Base-by-base conservation (phyloP, 306 rosid genomes). In the Dalbergia cochinchinensis region DNA sequence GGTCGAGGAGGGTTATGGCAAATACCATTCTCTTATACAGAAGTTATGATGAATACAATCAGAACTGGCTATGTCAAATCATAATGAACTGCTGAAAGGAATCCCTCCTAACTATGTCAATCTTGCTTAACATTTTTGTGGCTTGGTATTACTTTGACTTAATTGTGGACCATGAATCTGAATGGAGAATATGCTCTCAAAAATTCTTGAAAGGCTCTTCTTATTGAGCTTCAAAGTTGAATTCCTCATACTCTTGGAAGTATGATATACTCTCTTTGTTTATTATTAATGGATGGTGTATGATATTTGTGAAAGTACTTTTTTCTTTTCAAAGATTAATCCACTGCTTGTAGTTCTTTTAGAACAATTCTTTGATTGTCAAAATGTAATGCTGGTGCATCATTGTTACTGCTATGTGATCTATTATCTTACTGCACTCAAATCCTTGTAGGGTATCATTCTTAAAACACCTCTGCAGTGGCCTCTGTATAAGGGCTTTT, bases 401-500 rank as follows among this genome's bases (percentile, higher is more conserved):
- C 54, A 5, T 76, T 80, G 34, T 83, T 73, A 55, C 31, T 81
- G 48, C 34, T 82, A 41, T 20, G 55, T 53, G 55, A 26, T 82
- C 35, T 45, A 58, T 76, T 9, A 61, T 79, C 85, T 80, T 39
- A 67, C 78, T 55, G 26, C 63, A 55, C 88, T 87, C 57, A 57
- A 78, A 70, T 86, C 58, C 57, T 72, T 89, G 89, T 74, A 95
- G 99, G 99, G 98, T 77, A 95, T 95, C 76, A 41, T 81, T 73
- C 85, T 95, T 76, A 88, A 86, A 80, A 95, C 97, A 1, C 98
- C 99, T 74, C 78, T 92, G 80, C 99, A 92, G 87, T 95, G 94
- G 98, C 99, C 98, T 77, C 89, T 91, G 84, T 81, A 82, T 65
- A 95, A 91, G 88, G 99, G 99, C 0, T 95, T 90, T 88, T 89